These are phyloP conservation scores for Boletus rubroflammeus DNA, from an alignment of 768 basidiomycete genomes.

Conservation along the genomic window DNA sequence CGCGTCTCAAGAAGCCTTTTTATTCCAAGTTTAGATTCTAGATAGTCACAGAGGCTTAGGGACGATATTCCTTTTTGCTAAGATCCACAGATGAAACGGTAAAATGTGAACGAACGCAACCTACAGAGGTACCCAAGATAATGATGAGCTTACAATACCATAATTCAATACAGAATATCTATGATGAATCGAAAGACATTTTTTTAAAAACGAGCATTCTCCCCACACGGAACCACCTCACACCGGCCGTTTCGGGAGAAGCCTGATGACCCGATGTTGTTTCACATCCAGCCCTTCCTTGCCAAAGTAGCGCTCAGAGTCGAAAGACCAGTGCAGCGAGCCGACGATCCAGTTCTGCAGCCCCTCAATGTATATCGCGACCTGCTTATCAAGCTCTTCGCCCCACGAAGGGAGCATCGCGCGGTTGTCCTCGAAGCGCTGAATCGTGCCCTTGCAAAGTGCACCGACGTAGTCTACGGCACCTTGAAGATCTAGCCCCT, in stretches of 20 bases:
- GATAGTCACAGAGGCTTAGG: not conserved
- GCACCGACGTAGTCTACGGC: constrained; percentile 65
- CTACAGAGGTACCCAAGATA: not conserved
- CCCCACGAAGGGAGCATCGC: constrained; percentile 59
- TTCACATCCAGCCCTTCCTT: constrained; percentile 52
- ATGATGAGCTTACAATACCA: not conserved
- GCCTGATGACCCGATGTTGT: constrained; percentile 47
- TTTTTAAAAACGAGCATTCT: not conserved
- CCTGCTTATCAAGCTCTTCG: constrained; percentile 54
- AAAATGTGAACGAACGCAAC: constrained; percentile 11
- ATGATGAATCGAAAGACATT: constrained; percentile 2
- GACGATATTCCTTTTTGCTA: not conserved
- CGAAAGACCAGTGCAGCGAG: constrained; percentile 71
- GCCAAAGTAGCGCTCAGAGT: constrained; percentile 68
- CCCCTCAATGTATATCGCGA: constrained; percentile 56
- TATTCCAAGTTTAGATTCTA: not conserved
- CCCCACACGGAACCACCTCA: constrained; percentile 5
- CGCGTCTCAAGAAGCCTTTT: not conserved
- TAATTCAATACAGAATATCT: constrained; percentile 8
- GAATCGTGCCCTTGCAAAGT: constrained; percentile 53
- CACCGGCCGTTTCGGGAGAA: constrained; percentile 40
- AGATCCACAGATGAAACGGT: constrained; percentile 6
- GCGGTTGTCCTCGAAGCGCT: constrained; percentile 48
- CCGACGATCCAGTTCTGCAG: constrained; percentile 71
- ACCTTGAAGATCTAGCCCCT: constrained; percentile 53